These are phyloP conservation scores for Globisporangium echinulatum DNA, from an alignment of 352 stramenopile genomes.

Conservation along the genomic window DNA sequence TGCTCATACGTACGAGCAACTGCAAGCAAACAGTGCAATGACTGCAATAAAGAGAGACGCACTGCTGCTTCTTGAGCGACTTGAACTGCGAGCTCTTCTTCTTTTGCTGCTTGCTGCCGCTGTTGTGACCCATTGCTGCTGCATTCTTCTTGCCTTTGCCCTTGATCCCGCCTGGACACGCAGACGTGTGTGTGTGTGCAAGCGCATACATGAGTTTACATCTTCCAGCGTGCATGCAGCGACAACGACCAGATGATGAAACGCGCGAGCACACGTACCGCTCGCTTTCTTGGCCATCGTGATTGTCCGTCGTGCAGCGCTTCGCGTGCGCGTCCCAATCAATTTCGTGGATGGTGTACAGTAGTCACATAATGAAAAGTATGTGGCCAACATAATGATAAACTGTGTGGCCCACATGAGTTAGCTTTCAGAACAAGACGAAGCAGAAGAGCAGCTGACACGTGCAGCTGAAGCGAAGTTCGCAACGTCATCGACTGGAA, in stretches of 20 bases:
- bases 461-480: too few relatives aligned
- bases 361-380: too few relatives aligned
- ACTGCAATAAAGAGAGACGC: slow-evolving; percentile 1
- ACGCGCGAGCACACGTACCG: slow-evolving; percentile 18
- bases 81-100: slow-evolving; percentile 67
- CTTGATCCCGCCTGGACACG: slow-evolving; percentile 11
- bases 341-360: neutral
- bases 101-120: slow-evolving; percentile 27
- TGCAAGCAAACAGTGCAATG: neutral
- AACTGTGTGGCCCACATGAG: too few relatives aligned
- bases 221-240: too few relatives aligned
- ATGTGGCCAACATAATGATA: too few relatives aligned
- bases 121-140: neutral
- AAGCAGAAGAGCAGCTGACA: too few relatives aligned
- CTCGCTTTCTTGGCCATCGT: slow-evolving; percentile 43
- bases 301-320: slow-evolving; percentile 6
- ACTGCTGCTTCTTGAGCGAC: slow-evolving; percentile 60
- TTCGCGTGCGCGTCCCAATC: slow-evolving; percentile 5
- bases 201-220: neutral
- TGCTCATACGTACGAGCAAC: too few relatives aligned
- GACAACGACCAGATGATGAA: neutral
- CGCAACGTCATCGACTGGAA: too few relatives aligned
- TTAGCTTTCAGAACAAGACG: too few relatives aligned
- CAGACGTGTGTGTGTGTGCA: neutral
- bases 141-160: slow-evolving; percentile 17